phyloP scores from a whole-genome alignment of 305 asterid species.

The Solanum hybrid region DNA sequence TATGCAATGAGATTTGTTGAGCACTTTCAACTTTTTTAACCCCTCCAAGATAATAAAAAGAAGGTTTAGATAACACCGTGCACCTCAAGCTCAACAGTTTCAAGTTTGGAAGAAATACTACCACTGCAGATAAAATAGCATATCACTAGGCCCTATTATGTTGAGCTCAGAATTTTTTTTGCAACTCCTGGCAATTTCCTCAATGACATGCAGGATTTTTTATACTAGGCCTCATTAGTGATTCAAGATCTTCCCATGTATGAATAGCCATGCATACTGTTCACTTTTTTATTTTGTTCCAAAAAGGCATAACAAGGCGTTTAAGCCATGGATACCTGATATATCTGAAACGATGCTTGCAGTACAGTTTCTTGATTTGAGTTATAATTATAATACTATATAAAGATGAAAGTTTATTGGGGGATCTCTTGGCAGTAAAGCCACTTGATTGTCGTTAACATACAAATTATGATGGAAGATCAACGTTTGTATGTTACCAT shows the following conservation, averaged over 20 bases:
- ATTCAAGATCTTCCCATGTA: not conserved
- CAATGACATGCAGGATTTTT: not conserved
- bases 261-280: not conserved
- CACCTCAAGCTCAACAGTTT: constrained; percentile 66
- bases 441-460: not conserved
- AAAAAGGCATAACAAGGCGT: not conserved
- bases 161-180: constrained; percentile 28
- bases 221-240: not conserved
- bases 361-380: not conserved
- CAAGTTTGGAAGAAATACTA: constrained; percentile 39
- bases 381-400: not conserved
- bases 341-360: not conserved
- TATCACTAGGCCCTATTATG: not conserved
- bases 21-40: constrained; percentile 44
- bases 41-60: constrained; percentile 47
- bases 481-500: not conserved
- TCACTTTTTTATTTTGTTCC: not conserved
- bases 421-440: not conserved
- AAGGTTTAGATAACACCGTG: constrained; percentile 36
- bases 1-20: constrained; percentile 63
- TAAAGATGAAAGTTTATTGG: not conserved
- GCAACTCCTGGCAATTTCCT: not conserved
- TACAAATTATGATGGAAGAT: not conserved
- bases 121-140: not conserved
- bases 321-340: not conserved